Evolutionary conservation across 2,329 filamentous ascomycete genomes (phyloP).

Genomic region (Epichloe typhina): DNA sequence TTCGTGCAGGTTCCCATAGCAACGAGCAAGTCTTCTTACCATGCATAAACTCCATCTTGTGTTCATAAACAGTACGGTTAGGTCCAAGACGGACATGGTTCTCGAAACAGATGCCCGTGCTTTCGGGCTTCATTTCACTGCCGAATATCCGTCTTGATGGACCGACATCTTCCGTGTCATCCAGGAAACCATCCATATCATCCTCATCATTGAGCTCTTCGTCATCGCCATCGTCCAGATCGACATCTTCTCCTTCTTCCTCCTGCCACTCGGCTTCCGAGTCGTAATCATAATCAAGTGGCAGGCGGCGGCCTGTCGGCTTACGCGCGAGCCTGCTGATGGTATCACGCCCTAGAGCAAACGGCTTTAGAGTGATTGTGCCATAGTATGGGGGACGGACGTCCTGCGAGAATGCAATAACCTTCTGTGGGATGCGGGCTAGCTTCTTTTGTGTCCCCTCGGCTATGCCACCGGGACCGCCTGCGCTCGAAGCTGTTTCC

Average conservation of each 20-base stretch:
- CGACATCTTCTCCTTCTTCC: conserved; percentile 54
- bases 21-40: conserved; percentile 36
- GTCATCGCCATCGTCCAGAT: conserved; percentile 51
- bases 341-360: conserved; percentile 28
- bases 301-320: conserved; percentile 41
- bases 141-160: conserved; percentile 43
- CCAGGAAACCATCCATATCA: conserved; percentile 81
- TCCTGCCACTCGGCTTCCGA: conserved; percentile 82
- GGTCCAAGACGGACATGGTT: conserved; percentile 34
- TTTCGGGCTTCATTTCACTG: conserved; percentile 62
- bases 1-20: background rate
- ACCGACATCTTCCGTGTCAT: conserved; percentile 64
- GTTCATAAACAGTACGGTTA: conserved; percentile 39
- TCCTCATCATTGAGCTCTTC: conserved; percentile 65
- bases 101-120: conserved; percentile 77
- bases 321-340: conserved; percentile 39
- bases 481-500: conserved; percentile 33
- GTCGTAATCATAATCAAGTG: conserved; percentile 70
- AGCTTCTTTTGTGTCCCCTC: conserved; percentile 27
- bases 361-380: conserved; percentile 51
- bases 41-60: conserved; percentile 62
- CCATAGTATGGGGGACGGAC: conserved; percentile 60
- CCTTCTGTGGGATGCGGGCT: conserved; percentile 47
- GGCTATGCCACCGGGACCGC: conserved; percentile 21
- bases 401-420: conserved; percentile 48